Evolutionary conservation across 345 rosid species (phyloP).

Genomic region (Eucalyptus pauciflora): DNA sequence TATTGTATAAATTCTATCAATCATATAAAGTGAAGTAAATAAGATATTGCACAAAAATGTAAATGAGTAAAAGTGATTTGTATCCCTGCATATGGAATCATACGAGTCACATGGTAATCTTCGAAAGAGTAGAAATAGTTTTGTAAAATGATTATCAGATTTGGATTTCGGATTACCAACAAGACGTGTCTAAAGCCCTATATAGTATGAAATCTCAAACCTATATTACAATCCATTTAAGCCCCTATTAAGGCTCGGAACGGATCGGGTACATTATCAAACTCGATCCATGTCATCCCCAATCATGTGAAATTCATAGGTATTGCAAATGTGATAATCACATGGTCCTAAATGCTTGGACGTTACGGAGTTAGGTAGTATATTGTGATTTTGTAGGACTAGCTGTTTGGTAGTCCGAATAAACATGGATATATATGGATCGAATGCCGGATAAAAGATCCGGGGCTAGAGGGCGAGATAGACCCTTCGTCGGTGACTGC

Average conservation of each 20-base stretch:
- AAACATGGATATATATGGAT: background rate
- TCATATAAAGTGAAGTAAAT: background rate
- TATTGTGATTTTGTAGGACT: background rate
- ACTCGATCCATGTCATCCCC: background rate
- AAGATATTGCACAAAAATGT: background rate
- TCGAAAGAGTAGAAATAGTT: background rate
- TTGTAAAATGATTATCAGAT: background rate
- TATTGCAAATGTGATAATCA: background rate
- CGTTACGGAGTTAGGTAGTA: background rate
- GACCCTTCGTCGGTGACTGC: rapidly evolving
- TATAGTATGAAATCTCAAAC: background rate
- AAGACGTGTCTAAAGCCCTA: rapidly evolving
- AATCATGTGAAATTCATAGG: background rate
- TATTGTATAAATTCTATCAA: background rate
- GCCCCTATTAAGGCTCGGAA: rapidly evolving
- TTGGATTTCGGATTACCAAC: background rate
- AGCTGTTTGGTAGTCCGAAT: background rate
- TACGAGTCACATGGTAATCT: background rate
- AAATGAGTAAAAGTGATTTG: background rate
- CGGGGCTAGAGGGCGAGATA: background rate
- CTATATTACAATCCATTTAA: background rate
- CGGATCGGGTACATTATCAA: rapidly evolving
- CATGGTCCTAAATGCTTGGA: background rate
- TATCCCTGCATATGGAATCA: background rate
- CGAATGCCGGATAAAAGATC: background rate